A percentile compares a stretch with the other conserved stretches of the same genome.
These are phyloP conservation scores for Elongisporangium anandrum DNA, from an alignment of 352 stramenopile species.

Conservation along the genomic window DNA sequence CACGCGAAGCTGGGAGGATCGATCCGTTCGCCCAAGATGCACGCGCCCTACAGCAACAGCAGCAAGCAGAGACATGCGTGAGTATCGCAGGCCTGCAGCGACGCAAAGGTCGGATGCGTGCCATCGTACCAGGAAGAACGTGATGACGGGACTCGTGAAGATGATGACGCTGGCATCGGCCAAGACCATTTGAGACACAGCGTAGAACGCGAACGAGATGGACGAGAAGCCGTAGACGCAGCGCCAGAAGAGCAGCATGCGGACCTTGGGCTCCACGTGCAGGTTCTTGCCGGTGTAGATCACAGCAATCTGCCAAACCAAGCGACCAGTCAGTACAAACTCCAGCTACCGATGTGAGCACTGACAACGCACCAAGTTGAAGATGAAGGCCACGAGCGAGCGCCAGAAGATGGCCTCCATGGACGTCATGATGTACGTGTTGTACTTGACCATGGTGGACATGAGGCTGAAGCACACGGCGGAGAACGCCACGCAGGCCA, in stretches of 20 bases:
- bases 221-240: slow-evolving; percentile 63
- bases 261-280: slow-evolving; percentile 42
- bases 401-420: slow-evolving; percentile 82
- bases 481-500: slow-evolving; percentile 63
- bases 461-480: slow-evolving; percentile 82
- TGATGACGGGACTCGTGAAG: slow-evolving; percentile 70
- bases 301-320: slow-evolving; percentile 8
- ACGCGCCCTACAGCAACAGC: slow-evolving; percentile 25
- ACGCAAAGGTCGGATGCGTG: neutral
- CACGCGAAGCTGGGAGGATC: slow-evolving; percentile 28
- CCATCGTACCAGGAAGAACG: slow-evolving; percentile 56
- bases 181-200: slow-evolving; percentile 74
- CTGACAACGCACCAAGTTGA: slow-evolving; percentile 54
- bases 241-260: slow-evolving; percentile 58
- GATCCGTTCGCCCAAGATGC: slow-evolving; percentile 38
- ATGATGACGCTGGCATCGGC: slow-evolving; percentile 69
- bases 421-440: slow-evolving; percentile 70
- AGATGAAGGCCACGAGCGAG: slow-evolving; percentile 37
- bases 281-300: slow-evolving; percentile 45
- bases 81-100: neutral
- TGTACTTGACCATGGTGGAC: slow-evolving; percentile 78
- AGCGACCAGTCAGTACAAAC: neutral
- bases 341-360: neutral
- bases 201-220: slow-evolving; percentile 75
- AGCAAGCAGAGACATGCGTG: slow-evolving; percentile 22